Base-by-base conservation (phyloP, 2,329 filamentous ascomycete genomes). In the Lizonia empirigonia region DNA sequence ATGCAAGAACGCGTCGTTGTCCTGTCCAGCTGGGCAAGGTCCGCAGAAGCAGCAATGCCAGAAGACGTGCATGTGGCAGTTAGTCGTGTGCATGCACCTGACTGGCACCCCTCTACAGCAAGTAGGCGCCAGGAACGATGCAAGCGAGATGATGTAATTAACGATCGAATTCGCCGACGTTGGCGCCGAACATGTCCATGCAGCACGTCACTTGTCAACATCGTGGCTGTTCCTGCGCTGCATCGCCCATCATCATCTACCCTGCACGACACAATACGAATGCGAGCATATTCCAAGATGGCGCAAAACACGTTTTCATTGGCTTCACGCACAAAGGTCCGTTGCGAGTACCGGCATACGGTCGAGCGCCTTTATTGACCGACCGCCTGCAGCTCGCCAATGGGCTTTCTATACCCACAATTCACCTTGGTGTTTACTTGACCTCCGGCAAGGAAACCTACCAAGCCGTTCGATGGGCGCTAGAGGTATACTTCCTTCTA, bases 361-460 rank as follows among this genome's bases (percentile, higher is more conserved):
- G 13, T 18, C 42, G 22, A 27, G 37, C 33, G 27, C 26, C 13
- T 30, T 26, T 30, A 26, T 32, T 37, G 33, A 58, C 53, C 68
- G 60, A 71, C 63, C 37, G 44, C 50, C 29, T 55, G 53, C 57
- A 68, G 70, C 67, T 72, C 51, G 73, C 82, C 62, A 89, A 88
- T 77, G 85, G 85, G 65, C 74, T 82, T 48, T 77, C 77, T 12
- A 90, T 90, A 73, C 88, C 88, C 12, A 83, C 82, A 62, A 84
- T 91, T 59, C 88, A 91, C 59, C 81, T 91, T 1, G 88, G 88
- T 4, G 83, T 91, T 9, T 91, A 91, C 74, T 79, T 87, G 75
- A 88, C 88, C 71, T 82, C 80, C 3, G 83, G 86, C 1, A 69
- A 69, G 20, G 85, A 89, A 64, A 85, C 84, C 15, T 77, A 75